Base-by-base conservation (phyloP, 1,284 basidiomycete species). In the Thelephora terrestris region DNA sequence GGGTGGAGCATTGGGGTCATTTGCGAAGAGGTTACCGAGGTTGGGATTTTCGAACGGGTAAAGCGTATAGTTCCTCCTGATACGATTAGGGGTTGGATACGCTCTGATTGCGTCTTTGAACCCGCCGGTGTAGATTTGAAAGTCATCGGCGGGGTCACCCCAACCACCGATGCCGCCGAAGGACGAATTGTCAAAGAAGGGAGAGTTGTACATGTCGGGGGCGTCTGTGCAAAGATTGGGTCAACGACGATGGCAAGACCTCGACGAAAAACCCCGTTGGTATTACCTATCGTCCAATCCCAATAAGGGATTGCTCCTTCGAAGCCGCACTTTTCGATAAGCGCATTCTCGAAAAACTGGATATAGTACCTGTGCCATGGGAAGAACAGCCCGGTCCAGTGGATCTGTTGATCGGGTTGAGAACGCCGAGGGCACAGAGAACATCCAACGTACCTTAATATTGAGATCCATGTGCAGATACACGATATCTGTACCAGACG, bases 331-430 rank as follows among this genome's bases (percentile, higher is more conserved):
- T 58, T 59, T 14, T 53, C 50, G 47, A 58, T 62, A 27, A 70
- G 57, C 10, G 58, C 59, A 1, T 50, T 44, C 50, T 70, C 68
- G 46, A 64, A 61, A 14, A 52, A 53, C 24, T 59, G 46, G 10
- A 69, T 51, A 45, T 63, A 68, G 61, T 62, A 66, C 1, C 69
- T 63, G 50, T 71, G 69, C 57, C 61, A 71, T 0, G 66, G 67
- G 36, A 68, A 57, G 54, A 71, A 71, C 7, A 61, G 49, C 3
- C 63, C 66, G 10, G 65, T 67, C 25, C 57, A 58, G 45, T 69
- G 67, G 17, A 69, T 66, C 65, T 66, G 29, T 10, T 5, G 20
- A 36, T 7, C 5, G 27, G 16, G 34, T n/a, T 27, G 48, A 32
- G 6, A 16, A 5, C 5, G 47, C 32, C 25, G 21, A 9, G 21